Evolutionary conservation across 345 rosid genomes (phyloP).

Genomic region (Euphorbia peplus): DNA sequence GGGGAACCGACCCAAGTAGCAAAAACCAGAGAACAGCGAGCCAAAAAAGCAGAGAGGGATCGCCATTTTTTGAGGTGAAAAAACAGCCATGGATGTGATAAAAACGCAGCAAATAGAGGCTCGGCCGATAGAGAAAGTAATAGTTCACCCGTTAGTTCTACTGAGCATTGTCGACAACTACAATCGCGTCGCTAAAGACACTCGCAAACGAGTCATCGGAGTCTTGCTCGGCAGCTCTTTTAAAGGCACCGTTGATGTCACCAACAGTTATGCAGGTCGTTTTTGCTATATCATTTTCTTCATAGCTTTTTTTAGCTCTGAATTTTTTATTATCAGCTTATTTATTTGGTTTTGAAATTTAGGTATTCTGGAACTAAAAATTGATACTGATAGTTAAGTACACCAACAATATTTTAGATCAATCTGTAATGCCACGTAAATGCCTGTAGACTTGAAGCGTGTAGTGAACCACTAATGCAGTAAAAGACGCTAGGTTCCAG

Average conservation of each 20-base stretch:
- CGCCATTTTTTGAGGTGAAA: no score
- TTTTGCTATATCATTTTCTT: background rate
- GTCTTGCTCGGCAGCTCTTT: slow-evolving; percentile 73
- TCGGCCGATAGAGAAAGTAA: slow-evolving; percentile 83
- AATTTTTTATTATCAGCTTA: background rate
- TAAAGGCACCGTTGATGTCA: slow-evolving; percentile 81
- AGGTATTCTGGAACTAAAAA: no score
- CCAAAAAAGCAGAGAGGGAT: no score
- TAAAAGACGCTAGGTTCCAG: no score
- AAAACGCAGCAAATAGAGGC: slow-evolving; percentile 83
- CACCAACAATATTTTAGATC: no score
- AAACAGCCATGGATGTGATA: slow-evolving; percentile 66
- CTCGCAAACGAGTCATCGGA: slow-evolving; percentile 83
- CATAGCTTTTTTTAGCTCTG: background rate
- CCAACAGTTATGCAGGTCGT: slow-evolving; percentile 90
- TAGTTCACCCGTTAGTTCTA: slow-evolving; percentile 92
- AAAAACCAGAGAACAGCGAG: no score
- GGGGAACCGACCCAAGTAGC: no score
- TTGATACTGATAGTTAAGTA: no score
- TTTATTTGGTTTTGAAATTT: no score
- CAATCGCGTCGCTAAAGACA: slow-evolving; percentile 87
- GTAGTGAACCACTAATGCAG: no score
- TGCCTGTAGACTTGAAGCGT: no score
- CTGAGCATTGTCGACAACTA: slow-evolving; percentile 96
- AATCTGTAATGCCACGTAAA: no score